A percentile compares a stretch with the other conserved stretches of the same genome.
Conservation (phyloP, 2,329 filamentous ascomycete species). For the Sclerotinia sclerotiorum region DNA sequence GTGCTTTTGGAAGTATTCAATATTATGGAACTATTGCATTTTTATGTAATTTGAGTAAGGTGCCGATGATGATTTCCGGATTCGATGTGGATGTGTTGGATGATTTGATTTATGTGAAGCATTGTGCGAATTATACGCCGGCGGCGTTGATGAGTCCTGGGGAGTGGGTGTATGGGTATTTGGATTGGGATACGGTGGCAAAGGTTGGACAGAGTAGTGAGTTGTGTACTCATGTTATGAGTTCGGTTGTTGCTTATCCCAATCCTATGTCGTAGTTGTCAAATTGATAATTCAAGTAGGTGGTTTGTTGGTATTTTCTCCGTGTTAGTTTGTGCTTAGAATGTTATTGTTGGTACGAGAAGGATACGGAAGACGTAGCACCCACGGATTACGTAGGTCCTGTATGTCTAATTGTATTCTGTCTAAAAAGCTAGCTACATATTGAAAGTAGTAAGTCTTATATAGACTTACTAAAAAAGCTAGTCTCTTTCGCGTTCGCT, state of each 20-base stretch:
- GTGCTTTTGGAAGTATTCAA: background rate
- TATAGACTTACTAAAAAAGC: no score
- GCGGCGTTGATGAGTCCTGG: background rate
- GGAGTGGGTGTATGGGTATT: constrained; percentile 8
- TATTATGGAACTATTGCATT: background rate
- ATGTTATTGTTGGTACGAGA: no score
- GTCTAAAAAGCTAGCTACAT: no score
- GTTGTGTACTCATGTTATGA: constrained; percentile 13
- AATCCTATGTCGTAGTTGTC: background rate
- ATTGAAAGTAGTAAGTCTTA: no score
- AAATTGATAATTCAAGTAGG: background rate
- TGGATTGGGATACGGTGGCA: background rate
- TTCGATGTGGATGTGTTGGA: background rate
- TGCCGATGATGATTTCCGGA: background rate
- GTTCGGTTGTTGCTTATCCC: background rate
- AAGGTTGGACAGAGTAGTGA: constrained; percentile 7
- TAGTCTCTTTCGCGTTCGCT: no score
- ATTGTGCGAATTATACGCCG: constrained; percentile 5
- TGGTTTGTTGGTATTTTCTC: background rate
- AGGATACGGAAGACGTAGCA: no score
- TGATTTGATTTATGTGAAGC: background rate
- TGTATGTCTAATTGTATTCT: no score
- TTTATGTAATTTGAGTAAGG: background rate
- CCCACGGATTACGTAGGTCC: no score
- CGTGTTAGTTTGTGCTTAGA: background rate